Evolutionary conservation across 805 yeast genomes (phyloP), one percentile per base, ranked within the genome.

Genomic region (Kluyveromyces dobzhanskii): DNA sequence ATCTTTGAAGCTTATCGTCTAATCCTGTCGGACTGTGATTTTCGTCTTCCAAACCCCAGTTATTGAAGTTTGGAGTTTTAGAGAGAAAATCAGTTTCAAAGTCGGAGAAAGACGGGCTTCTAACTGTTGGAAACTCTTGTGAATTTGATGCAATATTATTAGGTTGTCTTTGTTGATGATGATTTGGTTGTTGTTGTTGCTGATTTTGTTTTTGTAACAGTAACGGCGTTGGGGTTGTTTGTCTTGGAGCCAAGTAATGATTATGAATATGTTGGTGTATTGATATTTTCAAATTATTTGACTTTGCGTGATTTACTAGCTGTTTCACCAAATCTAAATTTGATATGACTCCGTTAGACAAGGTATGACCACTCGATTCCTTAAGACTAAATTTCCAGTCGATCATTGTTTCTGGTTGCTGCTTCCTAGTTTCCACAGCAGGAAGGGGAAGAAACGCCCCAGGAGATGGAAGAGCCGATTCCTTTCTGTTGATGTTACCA

Each of bases 201-300:
- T 3, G 13, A 19, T 21, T 16, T 30, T 14, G 21, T 14, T 30
- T 18, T 14, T 8, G 32, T 17, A 34, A 14, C 3, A 26, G 10
- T 8, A 26, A 11, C 10, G 37, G 30, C 17, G 35, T 14, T n/a
- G 37, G 37, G 4, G 37, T 24, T 19, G 16, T 16, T 16, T 46
- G 46, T 12, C 38, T 14, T 5, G 69, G 71, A 2, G 75, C 70
- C 6, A 70, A 67, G 58, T 81, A 80, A 59, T 83, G 87, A 54
- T 85, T 85, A 58, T 84, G 90, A 33, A 82, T 78, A 57, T 85
- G 95, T 56, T 86, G 95, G 60, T 86, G 94, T 16, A 86, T 73
- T 3, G 86, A 78, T 11, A 86, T 68, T 32, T 73, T 69, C 31
- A 82, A 62, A 14, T 73, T 69, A 47, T 74, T 69, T 35, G 62